phyloP scores from a whole-genome alignment of 441 rosid species.

The Populus tomentosa region DNA sequence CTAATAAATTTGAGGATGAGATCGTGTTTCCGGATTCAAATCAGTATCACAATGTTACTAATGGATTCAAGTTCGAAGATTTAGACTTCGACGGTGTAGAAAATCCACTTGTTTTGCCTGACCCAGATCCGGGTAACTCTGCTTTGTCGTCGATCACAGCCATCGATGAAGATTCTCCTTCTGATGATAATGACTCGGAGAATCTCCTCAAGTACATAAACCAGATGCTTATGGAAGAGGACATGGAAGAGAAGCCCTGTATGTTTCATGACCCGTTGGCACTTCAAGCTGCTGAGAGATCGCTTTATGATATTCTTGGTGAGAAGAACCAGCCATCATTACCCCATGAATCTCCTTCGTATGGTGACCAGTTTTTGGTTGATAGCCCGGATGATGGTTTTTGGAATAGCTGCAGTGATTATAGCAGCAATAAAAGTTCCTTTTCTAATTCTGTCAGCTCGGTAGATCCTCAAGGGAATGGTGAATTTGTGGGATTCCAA shows the following conservation, averaged over 20 bases:
- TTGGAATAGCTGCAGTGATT: slow-evolving; percentile 29
- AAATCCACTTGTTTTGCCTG: slow-evolving; percentile 17
- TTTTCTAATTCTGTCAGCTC: slow-evolving; percentile 22
- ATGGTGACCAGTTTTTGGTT: slow-evolving; percentile 25
- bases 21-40: slow-evolving; percentile 18
- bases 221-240: slow-evolving; percentile 73
- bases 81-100: slow-evolving; percentile 17
- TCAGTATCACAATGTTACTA: slow-evolving; percentile 12
- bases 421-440: slow-evolving; percentile 28
- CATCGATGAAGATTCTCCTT: slow-evolving; percentile 34
- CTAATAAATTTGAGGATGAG: slow-evolving; percentile 23
- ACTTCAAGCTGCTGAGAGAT: slow-evolving; percentile 57
- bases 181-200: slow-evolving; percentile 46
- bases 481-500: slow-evolving; percentile 30
- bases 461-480: slow-evolving; percentile 26
- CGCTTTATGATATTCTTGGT: slow-evolving; percentile 50
- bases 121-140: slow-evolving; percentile 20
- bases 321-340: slow-evolving; percentile 31
- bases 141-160: slow-evolving; percentile 17
- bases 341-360: slow-evolving; percentile 13
- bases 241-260: slow-evolving; percentile 44
- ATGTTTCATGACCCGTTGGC: slow-evolving; percentile 60
- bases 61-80: slow-evolving; percentile 19
- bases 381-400: slow-evolving; percentile 34
- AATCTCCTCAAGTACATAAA: slow-evolving; percentile 48